Percentiles rank a stretch among this genome's conserved stretches.
phyloP scores from a whole-genome alignment of 306 rosid genomes.

The Quercus rubra region DNA sequence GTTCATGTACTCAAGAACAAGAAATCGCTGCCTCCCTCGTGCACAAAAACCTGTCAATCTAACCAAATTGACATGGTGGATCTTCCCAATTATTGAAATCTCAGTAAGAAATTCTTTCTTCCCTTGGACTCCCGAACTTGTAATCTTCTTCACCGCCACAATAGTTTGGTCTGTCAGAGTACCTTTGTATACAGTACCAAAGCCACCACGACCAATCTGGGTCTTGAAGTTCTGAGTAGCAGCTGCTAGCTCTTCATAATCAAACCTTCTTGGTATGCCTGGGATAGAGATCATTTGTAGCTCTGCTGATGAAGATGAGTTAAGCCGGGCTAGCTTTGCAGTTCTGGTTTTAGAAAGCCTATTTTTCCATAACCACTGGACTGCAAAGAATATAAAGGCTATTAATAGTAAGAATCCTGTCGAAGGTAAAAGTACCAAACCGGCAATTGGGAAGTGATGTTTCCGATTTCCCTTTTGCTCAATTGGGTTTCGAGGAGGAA shows the following conservation, averaged over 20 bases:
- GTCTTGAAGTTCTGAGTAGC: constrained; percentile 74
- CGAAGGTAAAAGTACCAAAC: constrained; percentile 57
- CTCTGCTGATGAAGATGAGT: constrained; percentile 52
- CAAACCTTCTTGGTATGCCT: constrained; percentile 77
- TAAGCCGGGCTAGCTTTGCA: constrained; percentile 36
- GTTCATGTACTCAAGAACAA: constrained; percentile 32
- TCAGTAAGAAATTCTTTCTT: no score
- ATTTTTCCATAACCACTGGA: constrained; percentile 45
- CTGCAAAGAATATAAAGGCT: constrained; percentile 30
- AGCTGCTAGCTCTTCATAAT: constrained; percentile 55
- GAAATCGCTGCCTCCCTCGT: no score
- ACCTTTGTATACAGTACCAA: no score
- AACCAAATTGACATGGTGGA: no score
- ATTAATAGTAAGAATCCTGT: constrained; percentile 43
- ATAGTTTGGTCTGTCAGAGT: no score
- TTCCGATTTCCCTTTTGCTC: background rate
- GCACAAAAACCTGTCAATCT: no score
- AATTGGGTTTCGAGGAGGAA: background rate
- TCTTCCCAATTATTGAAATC: no score
- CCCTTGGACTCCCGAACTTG: no score
- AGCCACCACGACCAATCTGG: constrained; percentile 21
- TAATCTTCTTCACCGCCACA: no score
- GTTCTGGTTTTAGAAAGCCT: constrained; percentile 28
- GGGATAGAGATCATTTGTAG: constrained; percentile 26
- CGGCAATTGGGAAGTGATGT: constrained; percentile 50